A percentile compares a stretch with the other conserved stretches of the same genome.
Conservation (phyloP, 371 early-diverging fungal genomes). For the Hamiltosporidium tvaerminnensis region DNA sequence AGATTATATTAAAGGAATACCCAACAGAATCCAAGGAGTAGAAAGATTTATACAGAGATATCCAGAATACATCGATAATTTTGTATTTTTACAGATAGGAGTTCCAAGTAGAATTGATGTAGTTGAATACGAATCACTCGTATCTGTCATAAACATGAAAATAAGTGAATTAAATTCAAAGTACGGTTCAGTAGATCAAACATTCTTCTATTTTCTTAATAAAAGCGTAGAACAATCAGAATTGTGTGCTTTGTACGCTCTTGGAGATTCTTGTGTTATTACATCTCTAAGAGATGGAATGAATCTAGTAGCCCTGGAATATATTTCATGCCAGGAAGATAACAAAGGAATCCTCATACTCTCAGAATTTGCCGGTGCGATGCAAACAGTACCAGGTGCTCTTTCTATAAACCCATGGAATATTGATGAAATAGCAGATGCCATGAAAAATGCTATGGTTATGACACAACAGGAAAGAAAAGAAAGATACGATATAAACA, state of each 20-base stretch:
- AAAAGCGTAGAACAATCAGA: constrained; percentile 81
- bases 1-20: constrained; percentile 99
- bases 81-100: constrained; percentile 76
- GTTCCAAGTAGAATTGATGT: constrained; percentile 82
- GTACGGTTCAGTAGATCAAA: constrained; percentile 81
- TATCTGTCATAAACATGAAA: constrained; percentile 70
- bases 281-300: constrained; percentile 96
- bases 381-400: constrained; percentile 81
- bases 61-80: constrained; percentile 75
- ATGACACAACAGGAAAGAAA: constrained; percentile 66
- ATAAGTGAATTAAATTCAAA: constrained; percentile 85
- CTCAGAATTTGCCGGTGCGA: constrained; percentile 94
- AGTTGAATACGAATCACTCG: constrained; percentile 79
- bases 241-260: constrained; percentile 76
- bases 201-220: constrained; percentile 88
- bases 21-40: constrained; percentile 84
- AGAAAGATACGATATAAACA: constrained; percentile 70
- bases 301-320: constrained; percentile 95
- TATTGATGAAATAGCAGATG: constrained; percentile 73
- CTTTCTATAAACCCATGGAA: constrained; percentile 95
- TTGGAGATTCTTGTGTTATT: constrained; percentile 81
- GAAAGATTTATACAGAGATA: constrained; percentile 71
- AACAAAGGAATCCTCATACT: constrained; percentile 85
- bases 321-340: constrained; percentile 76
- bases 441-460: constrained; percentile 71